Evolutionary conservation across 345 rosid genomes (phyloP).

Genomic region (Corchorus capsularis): DNA sequence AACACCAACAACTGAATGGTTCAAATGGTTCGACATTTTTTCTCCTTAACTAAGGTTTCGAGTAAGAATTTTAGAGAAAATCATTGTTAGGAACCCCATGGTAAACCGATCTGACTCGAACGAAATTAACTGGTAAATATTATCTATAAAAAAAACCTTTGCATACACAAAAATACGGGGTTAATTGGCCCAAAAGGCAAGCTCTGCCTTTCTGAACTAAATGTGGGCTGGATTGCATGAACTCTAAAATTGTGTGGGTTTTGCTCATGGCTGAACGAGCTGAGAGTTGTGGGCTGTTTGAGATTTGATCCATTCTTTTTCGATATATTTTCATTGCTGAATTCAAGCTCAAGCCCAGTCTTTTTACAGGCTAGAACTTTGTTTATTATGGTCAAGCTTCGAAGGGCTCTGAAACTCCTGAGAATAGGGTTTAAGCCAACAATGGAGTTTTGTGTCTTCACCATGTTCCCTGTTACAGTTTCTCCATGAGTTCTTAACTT

Average conservation of each 20-base stretch:
- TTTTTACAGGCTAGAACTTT: not conserved
- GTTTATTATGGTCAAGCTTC: not conserved
- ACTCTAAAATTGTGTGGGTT: not conserved
- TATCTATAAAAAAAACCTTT: too few species aligned
- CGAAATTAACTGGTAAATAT: too few species aligned
- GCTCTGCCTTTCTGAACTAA: not conserved
- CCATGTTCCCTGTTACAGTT: not conserved
- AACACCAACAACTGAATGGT: too few species aligned
- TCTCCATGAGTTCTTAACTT: not conserved
- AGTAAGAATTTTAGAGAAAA: too few species aligned
- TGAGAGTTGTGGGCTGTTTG: not conserved
- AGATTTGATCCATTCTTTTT: too few species aligned
- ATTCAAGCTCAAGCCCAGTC: not conserved
- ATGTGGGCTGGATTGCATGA: not conserved
- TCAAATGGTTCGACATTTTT: too few species aligned
- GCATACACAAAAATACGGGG: too few species aligned
- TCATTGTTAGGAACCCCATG: too few species aligned
- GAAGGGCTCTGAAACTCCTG: not conserved
- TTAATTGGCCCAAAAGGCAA: not conserved
- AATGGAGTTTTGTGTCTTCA: not conserved
- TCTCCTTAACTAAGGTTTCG: too few species aligned
- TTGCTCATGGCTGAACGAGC: not conserved
- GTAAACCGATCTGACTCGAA: too few species aligned
- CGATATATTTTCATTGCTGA: too few species aligned
- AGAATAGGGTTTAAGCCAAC: conserved; percentile 2